Evolutionary conservation across 192 early-diverging fungal species (phyloP).

Genomic region (Backusella morwellensis): DNA sequence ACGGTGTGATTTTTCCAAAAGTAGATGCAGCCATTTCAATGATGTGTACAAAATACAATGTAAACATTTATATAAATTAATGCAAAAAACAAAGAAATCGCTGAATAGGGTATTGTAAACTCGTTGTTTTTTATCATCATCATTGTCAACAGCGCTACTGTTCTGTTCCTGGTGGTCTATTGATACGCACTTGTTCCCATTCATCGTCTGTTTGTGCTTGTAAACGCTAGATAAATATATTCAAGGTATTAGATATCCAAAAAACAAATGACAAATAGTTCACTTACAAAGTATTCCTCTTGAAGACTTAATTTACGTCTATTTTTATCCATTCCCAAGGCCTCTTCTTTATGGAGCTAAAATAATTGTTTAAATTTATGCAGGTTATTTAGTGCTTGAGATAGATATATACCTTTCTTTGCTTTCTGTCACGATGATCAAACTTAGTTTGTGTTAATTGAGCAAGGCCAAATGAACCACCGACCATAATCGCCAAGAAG

Average conservation of each 20-base stretch:
- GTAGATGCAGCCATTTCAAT: too few species aligned
- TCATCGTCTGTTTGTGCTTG: slow-evolving; percentile 26
- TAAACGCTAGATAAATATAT: slow-evolving; percentile 18
- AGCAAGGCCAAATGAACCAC: slow-evolving; percentile 67
- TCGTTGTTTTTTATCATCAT: background rate
- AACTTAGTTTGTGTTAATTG: slow-evolving; percentile 75
- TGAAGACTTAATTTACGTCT: slow-evolving; percentile 64
- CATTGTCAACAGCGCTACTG: background rate
- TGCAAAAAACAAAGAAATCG: background rate
- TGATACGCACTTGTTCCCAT: slow-evolving; percentile 31
- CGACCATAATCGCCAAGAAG: slow-evolving; percentile 65
- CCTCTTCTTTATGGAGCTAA: slow-evolving; percentile 56
- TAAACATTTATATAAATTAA: background rate
- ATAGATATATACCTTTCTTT: slow-evolving; percentile 23
- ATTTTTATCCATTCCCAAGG: slow-evolving; percentile 46
- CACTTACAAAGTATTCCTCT: slow-evolving; percentile 66
- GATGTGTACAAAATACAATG: too few species aligned
- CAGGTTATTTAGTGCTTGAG: background rate
- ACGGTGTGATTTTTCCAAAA: too few species aligned
- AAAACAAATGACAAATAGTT: too few species aligned
- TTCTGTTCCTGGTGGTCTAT: slow-evolving; percentile 28
- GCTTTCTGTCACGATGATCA: slow-evolving; percentile 62
- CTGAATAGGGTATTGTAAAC: background rate
- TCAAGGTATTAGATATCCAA: too few species aligned
- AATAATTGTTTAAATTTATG: background rate